Conservation (phyloP, 768 basidiomycete genomes). For the Serendipita sp. region DNA sequence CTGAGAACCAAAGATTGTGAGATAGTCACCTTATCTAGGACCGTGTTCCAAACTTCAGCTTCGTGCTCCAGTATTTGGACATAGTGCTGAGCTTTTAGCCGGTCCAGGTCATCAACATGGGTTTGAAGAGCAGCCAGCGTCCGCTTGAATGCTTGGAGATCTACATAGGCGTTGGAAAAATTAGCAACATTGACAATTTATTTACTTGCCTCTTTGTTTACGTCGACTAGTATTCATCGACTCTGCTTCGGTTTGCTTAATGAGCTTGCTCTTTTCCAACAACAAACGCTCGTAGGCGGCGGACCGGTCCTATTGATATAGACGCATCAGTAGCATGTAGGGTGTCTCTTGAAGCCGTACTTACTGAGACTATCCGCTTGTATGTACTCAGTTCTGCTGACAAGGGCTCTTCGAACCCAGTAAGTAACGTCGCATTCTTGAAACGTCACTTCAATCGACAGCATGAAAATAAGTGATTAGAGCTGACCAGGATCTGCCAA, state of each 20-base stretch:
- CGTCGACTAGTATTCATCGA: constrained; percentile 49
- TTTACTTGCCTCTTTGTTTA: constrained; percentile 61
- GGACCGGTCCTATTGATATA: constrained; percentile 57
- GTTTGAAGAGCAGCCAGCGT: constrained; percentile 64
- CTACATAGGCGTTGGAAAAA: constrained; percentile 24
- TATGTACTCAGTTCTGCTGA: constrained; percentile 74
- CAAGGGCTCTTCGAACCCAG: constrained; percentile 77
- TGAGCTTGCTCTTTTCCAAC: constrained; percentile 67
- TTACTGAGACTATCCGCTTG: constrained; percentile 50
- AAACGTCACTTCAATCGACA: background rate
- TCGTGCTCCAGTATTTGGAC: constrained; percentile 81
- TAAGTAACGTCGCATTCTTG: constrained; percentile 72
- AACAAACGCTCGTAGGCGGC: constrained; percentile 66
- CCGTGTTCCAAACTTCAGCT: constrained; percentile 88
- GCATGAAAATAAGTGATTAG: constrained; percentile 8
- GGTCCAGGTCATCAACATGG: constrained; percentile 84
- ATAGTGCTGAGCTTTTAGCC: constrained; percentile 70
- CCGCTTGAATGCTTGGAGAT: constrained; percentile 76
- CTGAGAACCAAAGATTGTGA: background rate
- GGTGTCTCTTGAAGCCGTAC: constrained; percentile 13
- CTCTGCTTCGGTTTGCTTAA: constrained; percentile 68
- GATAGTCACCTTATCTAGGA: constrained; percentile 58
- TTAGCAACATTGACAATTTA: constrained; percentile 6
- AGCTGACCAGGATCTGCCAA: constrained; percentile 71
- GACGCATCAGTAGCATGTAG: background rate